Evolutionary conservation across 768 basidiomycete species (phyloP), one percentile per base, ranked within the genome.

Genomic region (Trametes gibbosa): DNA sequence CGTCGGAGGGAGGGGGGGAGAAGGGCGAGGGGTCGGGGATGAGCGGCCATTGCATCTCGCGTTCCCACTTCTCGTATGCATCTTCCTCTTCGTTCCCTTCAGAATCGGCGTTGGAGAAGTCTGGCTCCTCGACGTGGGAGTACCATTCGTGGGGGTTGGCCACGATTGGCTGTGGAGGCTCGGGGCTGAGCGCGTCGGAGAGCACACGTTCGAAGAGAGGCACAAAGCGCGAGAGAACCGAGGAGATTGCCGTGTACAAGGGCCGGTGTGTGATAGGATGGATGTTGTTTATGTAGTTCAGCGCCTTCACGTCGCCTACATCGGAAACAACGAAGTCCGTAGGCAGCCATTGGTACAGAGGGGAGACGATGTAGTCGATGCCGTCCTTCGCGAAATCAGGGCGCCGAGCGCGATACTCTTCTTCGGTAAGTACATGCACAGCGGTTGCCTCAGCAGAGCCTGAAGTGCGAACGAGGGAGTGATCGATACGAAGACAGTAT

Each of bases 201-300:
- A 72, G 59, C 10, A 71, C 70, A n/a, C 62, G 61, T 48, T 72
- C 69, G 32, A 65, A 71, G 23, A 73, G 32, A 0, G 71, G 72
- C 0, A 73, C 50, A 50, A 68, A 67, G 14, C 37, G 69, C 17
- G 29, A 57, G 29, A 60, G 58, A 48, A 66, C 62, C 42, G 53
- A 25, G 1, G 59, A 41, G 34, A 72, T 66, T 17, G 67, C 21
- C 2, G 37, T 34, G 51, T 67, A 65, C 1, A 72, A 55, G 10
- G 53, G 52, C 1, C 27, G 42, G 51, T 67, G 53, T 2, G 49
- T 50, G 5, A 35, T 40, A 0, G 68, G 71, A 37, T 69, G 68
- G n/a, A 73, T 53, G 53, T 72, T 72, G 63, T 73, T 73, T 65
- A 73, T 72, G 52, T 73, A 73, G 1, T 57, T 49, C 8, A 65